These are phyloP conservation scores for Wickerhamomyces queroliae DNA, from an alignment of 805 yeast genomes.

Conservation along the genomic window DNA sequence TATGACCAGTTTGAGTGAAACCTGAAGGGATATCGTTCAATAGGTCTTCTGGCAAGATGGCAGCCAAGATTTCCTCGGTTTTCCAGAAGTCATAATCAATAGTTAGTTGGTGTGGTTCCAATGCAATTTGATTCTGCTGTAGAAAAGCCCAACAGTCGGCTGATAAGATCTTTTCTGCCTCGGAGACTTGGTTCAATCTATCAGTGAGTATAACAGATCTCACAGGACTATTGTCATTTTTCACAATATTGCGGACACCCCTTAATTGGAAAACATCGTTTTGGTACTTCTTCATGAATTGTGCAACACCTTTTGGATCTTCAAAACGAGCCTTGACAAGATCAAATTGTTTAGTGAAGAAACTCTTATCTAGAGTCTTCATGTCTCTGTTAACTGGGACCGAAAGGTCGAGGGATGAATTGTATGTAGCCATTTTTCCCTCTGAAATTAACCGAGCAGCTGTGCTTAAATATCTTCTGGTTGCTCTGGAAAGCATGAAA, in stretches of 20 bases:
- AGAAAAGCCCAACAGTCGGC: slow-evolving; percentile 39
- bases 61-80: slow-evolving; percentile 75
- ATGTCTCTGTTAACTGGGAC: slow-evolving; percentile 72
- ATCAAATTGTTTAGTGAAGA: slow-evolving; percentile 52
- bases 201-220: slow-evolving; percentile 55
- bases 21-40: slow-evolving; percentile 81
- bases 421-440: neutral
- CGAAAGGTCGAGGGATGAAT: slow-evolving; percentile 11
- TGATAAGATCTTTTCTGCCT: slow-evolving; percentile 34
- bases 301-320: slow-evolving; percentile 44
- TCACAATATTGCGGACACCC: slow-evolving; percentile 64
- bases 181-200: slow-evolving; percentile 32
- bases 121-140: slow-evolving; percentile 36
- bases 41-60: slow-evolving; percentile 69
- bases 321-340: slow-evolving; percentile 66
- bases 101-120: slow-evolving; percentile 47
- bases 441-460: too few relatives aligned
- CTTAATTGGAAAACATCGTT: slow-evolving; percentile 66
- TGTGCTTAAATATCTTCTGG: too few relatives aligned
- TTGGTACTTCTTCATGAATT: slow-evolving; percentile 52
- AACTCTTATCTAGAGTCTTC: slow-evolving; percentile 58
- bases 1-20: slow-evolving; percentile 89
- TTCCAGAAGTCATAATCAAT: slow-evolving; percentile 82
- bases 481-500: too few relatives aligned
- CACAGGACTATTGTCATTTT: slow-evolving; percentile 20